Evolutionary conservation across 768 basidiomycete species (phyloP).

Genomic region (Podaxis sp.): DNA sequence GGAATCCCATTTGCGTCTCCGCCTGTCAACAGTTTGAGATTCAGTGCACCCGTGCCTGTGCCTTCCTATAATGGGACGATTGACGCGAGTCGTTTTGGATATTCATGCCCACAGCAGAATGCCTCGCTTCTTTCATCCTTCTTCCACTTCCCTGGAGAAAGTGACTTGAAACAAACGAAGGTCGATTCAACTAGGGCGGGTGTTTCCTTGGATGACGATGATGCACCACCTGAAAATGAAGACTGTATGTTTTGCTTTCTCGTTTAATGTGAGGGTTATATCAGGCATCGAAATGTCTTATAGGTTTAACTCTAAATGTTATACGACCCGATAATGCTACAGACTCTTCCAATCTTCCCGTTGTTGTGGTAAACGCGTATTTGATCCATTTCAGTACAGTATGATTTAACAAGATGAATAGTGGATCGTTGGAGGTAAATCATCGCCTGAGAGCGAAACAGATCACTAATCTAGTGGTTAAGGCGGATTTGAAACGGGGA

Average conservation of each 20-base stretch:
- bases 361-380: conserved; percentile 37
- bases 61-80: conserved; percentile 12
- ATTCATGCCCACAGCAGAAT: conserved; percentile 14
- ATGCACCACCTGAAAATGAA: conserved; percentile 17
- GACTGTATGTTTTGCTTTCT: conserved; percentile 17
- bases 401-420: conserved; percentile 11
- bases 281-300: background rate
- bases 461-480: background rate
- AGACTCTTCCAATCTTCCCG: conserved; percentile 36
- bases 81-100: conserved; percentile 10
- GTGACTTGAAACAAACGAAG: background rate
- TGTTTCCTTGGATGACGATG: conserved; percentile 6
- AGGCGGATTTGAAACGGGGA: conserved; percentile 25
- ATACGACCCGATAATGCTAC: conserved; percentile 33
- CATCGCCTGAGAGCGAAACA: background rate
- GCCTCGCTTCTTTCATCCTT: background rate
- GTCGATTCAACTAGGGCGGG: conserved; percentile 1
- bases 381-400: background rate
- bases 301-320: conserved; percentile 45
- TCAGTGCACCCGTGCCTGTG: conserved; percentile 10
- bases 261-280: background rate
- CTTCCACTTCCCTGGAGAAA: background rate
- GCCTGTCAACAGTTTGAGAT: conserved; percentile 13
- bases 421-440: conserved; percentile 43
- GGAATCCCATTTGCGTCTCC: conserved; percentile 16